These are phyloP conservation scores for Basipetospora chlamydospora DNA, from an alignment of 2,329 filamentous ascomycete species.

Conservation along the genomic window DNA sequence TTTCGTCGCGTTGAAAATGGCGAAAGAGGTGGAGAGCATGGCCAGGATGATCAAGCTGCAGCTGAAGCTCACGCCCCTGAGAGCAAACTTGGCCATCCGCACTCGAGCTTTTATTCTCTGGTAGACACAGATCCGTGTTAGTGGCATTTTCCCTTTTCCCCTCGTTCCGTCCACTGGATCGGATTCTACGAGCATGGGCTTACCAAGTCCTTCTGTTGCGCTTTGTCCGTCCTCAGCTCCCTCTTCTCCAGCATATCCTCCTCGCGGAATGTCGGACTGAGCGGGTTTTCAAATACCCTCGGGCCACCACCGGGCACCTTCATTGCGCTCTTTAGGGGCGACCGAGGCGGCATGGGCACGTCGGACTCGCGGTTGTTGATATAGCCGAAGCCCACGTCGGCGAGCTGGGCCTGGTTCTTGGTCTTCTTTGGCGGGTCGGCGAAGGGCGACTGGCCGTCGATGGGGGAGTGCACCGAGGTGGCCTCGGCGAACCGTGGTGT, in stretches of 20 bases:
- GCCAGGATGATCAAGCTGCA: slow-evolving; percentile 89
- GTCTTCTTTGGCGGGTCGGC: slow-evolving; percentile 41
- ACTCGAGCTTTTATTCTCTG: slow-evolving; percentile 90
- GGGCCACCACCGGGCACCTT: slow-evolving; percentile 73
- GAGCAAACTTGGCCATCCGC: slow-evolving; percentile 81
- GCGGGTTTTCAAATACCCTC: slow-evolving; percentile 55
- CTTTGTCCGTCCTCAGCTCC: slow-evolving; percentile 67
- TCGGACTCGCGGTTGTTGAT: slow-evolving; percentile 49
- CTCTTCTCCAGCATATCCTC: slow-evolving; percentile 77
- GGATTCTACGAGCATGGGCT: no score
- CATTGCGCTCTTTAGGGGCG: slow-evolving; percentile 80
- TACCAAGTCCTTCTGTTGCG: slow-evolving; percentile 80
- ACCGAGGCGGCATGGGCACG: slow-evolving; percentile 53
- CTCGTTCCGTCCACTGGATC: no score
- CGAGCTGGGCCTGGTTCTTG: slow-evolving; percentile 51
- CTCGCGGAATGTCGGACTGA: slow-evolving; percentile 85
- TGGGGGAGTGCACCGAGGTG: slow-evolving; percentile 62
- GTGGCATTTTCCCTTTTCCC: no score
- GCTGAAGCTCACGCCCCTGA: slow-evolving; percentile 93
- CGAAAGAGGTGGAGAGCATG: slow-evolving; percentile 76
- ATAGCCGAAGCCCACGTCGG: slow-evolving; percentile 87
- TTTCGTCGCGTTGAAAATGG: slow-evolving; percentile 84
- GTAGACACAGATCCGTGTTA: no score
- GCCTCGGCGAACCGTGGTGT: slow-evolving; percentile 71
- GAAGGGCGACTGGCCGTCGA: slow-evolving; percentile 41